Base-by-base conservation (phyloP, 129 eudicot genomes). In the Arctium minus region DNA sequence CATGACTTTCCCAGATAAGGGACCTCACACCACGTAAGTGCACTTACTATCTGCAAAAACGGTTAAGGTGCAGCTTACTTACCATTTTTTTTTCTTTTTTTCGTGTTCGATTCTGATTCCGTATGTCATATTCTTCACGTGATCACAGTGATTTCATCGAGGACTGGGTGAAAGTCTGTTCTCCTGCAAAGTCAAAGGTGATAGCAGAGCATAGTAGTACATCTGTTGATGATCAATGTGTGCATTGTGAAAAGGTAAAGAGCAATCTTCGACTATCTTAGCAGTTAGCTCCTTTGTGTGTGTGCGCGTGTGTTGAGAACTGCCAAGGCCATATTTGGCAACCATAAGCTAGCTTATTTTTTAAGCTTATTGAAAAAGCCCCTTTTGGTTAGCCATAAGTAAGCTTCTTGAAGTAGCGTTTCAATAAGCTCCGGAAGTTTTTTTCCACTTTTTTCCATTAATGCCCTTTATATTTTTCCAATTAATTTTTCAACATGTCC, bases 151-250 rank as follows among this genome's bases (percentile, higher is more conserved):
- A 88, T 76, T 93, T 95, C 89, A 95, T 95, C 17, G 99, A 95
- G 80, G 94, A 92, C 83, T 94, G 98, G 98, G 97, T 94, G 72
- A 91, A 84, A 82, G 84, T 94, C 69, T 68, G 87, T 67, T 70
- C 78, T 36, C 98, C 98, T 82, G 98, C 98, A 68, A 94, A 92
- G 89, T 5, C 81, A 75, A 94, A 94, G 89, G 97, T 92, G 75
- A 10, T 67, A 39, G 86, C 98, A 3, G 94, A 86, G 37, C 30
- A 27, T 76, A 77, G 74, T 18, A 62, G 76, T 85, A 62, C 84
- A 46, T 18, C 96, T 36, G 80, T 92, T 15, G 89, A 77, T 48
- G 90, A 89, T 36, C 97, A 89, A 74, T 92, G 98, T 50, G 78
- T 80, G 18, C 7, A 29, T 11, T 94, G 97, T 79, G 98, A 92